phyloP scores from a whole-genome alignment of 495 filamentous ascomycete species.

The Talaromyces borbonicus region DNA sequence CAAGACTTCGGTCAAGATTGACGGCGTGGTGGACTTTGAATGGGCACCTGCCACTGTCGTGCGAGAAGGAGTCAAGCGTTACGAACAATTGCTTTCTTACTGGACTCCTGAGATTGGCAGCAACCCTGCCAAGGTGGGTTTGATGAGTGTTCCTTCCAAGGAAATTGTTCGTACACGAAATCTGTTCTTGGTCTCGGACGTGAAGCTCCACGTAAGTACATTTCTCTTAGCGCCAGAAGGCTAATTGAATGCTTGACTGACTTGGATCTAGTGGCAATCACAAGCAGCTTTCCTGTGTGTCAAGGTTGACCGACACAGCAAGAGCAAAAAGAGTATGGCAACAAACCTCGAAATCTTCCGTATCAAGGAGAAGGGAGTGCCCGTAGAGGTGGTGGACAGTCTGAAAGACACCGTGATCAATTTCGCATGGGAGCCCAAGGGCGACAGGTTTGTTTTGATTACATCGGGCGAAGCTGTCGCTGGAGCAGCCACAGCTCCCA shows the following conservation, averaged over 20 bases:
- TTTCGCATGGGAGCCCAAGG: slow-evolving; percentile 98
- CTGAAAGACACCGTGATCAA: slow-evolving; percentile 98
- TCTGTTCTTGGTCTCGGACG: slow-evolving; percentile 93
- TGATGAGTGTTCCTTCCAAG: slow-evolving; percentile 95
- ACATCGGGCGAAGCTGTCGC: slow-evolving; percentile 77
- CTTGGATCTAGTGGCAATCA: slow-evolving; percentile 60
- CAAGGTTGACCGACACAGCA: slow-evolving; percentile 97
- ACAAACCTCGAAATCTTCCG: slow-evolving; percentile 99
- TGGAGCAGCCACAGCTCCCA: slow-evolving; percentile 76
- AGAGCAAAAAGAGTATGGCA: slow-evolving; percentile 94
- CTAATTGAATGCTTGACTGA: slow-evolving; percentile 28
- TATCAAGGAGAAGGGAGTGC: slow-evolving; percentile 89
- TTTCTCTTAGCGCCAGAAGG: not conserved
- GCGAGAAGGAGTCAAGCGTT: slow-evolving; percentile 71
- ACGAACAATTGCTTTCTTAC: slow-evolving; percentile 94
- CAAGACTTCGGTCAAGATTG: slow-evolving; percentile 85
- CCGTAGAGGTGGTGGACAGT: slow-evolving; percentile 92
- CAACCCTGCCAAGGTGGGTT: slow-evolving; percentile 91
- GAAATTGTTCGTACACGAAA: slow-evolving; percentile 88
- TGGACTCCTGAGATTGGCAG: slow-evolving; percentile 98
- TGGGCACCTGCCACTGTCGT: slow-evolving; percentile 79
- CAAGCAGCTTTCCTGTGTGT: slow-evolving; percentile 90
- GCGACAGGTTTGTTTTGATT: slow-evolving; percentile 93
- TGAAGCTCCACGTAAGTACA: slow-evolving; percentile 55
- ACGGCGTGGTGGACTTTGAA: slow-evolving; percentile 94